phyloP scores from a whole-genome alignment of 139 green algal genomes.

The Chlorella sp. region DNA sequence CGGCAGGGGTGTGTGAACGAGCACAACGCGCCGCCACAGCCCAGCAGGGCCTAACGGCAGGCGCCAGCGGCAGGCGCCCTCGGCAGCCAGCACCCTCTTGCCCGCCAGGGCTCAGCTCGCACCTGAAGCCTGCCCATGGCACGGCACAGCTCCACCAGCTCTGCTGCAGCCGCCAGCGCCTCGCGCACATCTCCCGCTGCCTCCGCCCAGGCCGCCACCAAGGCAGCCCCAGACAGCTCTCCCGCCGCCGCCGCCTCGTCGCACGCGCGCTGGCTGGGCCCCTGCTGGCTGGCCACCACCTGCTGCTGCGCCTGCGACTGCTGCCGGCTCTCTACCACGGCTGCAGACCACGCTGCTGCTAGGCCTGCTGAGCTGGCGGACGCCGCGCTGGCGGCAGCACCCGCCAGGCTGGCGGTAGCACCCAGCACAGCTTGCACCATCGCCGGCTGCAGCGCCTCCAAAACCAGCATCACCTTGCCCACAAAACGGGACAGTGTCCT shows the following conservation, averaged over 20 bases:
- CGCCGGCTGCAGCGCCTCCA: conserved; percentile 34
- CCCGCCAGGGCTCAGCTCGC: background rate
- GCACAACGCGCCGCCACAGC: background rate
- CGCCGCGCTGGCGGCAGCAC: background rate
- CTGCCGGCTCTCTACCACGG: background rate
- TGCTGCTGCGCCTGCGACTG: background rate
- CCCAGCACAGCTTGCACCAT: background rate
- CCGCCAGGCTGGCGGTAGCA: background rate
- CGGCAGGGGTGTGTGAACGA: background rate
- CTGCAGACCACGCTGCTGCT: background rate
- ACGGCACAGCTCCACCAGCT: conserved; percentile 17
- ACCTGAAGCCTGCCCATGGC: conserved; percentile 32
- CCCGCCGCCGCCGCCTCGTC: background rate
- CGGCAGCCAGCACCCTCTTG: background rate
- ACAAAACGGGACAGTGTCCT: conserved; percentile 46
- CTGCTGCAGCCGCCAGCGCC: conserved; percentile 8
- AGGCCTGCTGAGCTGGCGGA: background rate
- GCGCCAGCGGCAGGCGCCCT: background rate
- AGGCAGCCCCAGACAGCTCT: background rate
- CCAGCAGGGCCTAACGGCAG: background rate
- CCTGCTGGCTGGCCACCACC: background rate
- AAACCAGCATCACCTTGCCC: conserved; percentile 40
- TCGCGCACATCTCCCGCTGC: conserved; percentile 1
- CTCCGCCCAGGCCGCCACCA: conserved; percentile 1
- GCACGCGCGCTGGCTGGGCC: background rate